A percentile compares a stretch with the other conserved stretches of the same genome.
Evolutionary conservation across 208 protist genomes (phyloP).

Genomic region (Wallacemonas sp.): DNA sequence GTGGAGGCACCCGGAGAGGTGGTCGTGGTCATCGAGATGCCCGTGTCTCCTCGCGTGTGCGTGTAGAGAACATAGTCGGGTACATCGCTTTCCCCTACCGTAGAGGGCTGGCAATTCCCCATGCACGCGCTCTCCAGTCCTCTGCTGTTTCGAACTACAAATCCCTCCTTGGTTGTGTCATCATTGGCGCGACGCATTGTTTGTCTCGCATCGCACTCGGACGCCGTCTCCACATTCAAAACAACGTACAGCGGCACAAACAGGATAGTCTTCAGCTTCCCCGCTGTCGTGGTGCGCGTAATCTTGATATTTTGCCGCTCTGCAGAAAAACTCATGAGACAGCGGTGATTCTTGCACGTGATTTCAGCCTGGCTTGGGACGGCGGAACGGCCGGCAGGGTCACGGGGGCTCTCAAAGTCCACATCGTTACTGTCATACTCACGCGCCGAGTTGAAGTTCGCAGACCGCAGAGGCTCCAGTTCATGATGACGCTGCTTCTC

Average conservation of each 20-base stretch:
- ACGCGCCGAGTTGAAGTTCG: constrained; percentile 1
- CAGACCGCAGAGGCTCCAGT: neutral
- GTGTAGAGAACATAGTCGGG: constrained; percentile 26
- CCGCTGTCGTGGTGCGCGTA: constrained; percentile 18
- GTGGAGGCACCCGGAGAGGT: neutral
- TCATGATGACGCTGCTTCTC: neutral
- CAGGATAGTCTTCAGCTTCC: constrained; percentile 35
- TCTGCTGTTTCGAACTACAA: constrained; percentile 8
- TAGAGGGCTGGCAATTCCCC: neutral
- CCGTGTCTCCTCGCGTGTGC: constrained; percentile 43
- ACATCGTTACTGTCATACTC: constrained; percentile 4
- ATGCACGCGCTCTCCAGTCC: constrained; percentile 2
- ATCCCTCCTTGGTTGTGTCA: constrained; percentile 28
- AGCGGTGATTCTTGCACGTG: constrained; percentile 22
- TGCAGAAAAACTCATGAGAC: constrained; percentile 35
- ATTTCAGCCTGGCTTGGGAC: constrained; percentile 13
- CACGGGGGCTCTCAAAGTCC: neutral
- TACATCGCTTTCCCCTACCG: constrained; percentile 1
- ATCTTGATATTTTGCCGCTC: constrained; percentile 26
- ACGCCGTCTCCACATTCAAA: constrained; percentile 68
- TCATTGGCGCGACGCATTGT: constrained; percentile 24
- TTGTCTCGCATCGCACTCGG: constrained; percentile 52
- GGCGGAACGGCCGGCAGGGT: neutral
- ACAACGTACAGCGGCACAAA: constrained; percentile 50
- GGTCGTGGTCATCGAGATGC: constrained; percentile 8